Base-by-base conservation (phyloP, 2,329 filamentous ascomycete genomes). In the Cladosporium halotolerans region DNA sequence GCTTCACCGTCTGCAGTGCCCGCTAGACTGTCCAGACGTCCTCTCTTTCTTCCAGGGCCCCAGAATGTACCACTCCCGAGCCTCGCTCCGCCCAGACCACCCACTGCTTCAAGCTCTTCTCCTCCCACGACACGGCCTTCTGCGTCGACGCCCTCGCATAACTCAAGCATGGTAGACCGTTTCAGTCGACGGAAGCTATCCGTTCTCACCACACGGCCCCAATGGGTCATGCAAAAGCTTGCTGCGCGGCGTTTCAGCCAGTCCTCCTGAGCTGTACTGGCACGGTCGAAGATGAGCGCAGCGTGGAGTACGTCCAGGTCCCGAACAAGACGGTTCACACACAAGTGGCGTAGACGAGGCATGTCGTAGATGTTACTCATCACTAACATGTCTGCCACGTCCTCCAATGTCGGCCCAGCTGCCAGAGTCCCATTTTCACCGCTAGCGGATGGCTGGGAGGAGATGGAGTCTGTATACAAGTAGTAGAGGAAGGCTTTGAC, bases 311-410 rank as follows among this genome's bases (percentile, higher is more conserved):
- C 86, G 66, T 97, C 92, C 3, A 99, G 80, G 66, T 99, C 93
- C 57, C 89, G 87, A 53, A 88, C 86, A 3, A 99, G 79, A 8
- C 93, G 83, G 67, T 96, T 92, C 52, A 97, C 88, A 68, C 92
- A 96, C 1, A 97, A 79, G 7, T 96, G 80, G 16, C 92, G 87
- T 19, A 99, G 82, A 61, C 93, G 89, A 1, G 91, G 91, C 74
- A 99, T 95, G 66, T 96, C 92, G 73, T 99, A 99, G 44, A 97
- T 88, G 69, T 97, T 96, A 41, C 90, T 90, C 88, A 99, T 95
- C 59, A 99, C 92, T 3, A 99, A 79, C 70, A 99, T 83, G 8
- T 93, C 92, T 0, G 93, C 92, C 11, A 97, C 90, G 62, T 96
- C 91, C 31, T 85, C 82, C 16, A 96, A 81, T 8, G 73, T 76